A percentile compares a stretch with the other conserved stretches of the same genome.
Conservation (phyloP, 768 basidiomycete genomes). For the Russula dissimulans region DNA sequence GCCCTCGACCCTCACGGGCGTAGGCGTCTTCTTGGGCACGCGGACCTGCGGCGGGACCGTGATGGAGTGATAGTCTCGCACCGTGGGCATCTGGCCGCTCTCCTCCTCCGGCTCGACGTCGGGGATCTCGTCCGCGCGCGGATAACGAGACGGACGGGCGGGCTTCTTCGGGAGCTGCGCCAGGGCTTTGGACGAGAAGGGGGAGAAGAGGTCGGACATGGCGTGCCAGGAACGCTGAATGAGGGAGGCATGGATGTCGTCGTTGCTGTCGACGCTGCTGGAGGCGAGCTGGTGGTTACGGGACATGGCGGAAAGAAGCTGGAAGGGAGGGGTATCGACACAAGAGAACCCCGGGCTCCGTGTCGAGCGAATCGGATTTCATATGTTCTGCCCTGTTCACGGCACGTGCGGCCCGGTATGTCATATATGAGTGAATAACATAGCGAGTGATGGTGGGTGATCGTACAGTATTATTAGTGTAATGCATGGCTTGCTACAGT, state of each 20-base stretch:
- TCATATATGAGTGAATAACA: background rate
- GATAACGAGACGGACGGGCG: constrained; percentile 38
- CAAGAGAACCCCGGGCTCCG: background rate
- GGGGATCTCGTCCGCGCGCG: constrained; percentile 67
- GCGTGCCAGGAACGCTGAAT: constrained; percentile 55
- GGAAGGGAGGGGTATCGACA: no score
- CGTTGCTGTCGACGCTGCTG: constrained; percentile 15
- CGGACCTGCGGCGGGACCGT: constrained; percentile 56
- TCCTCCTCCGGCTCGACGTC: constrained; percentile 39
- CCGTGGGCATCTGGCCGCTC: constrained; percentile 46
- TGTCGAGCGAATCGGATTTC: background rate
- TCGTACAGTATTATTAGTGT: background rate
- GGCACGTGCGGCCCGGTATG: background rate
- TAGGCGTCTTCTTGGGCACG: constrained; percentile 75
- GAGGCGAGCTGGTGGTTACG: background rate
- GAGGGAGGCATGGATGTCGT: constrained; percentile 25
- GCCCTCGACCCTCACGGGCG: constrained; percentile 78
- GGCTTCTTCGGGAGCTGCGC: constrained; percentile 38
- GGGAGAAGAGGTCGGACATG: constrained; percentile 47
- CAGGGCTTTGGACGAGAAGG: constrained; percentile 62
- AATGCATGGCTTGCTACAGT: background rate
- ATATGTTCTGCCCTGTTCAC: background rate
- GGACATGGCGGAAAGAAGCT: background rate
- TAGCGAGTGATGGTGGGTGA: no score
- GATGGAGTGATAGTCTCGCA: constrained; percentile 71